phyloP scores from a whole-genome alignment of 2,329 filamentous ascomycete genomes.

The Ceratocystiopsis minuta region DNA sequence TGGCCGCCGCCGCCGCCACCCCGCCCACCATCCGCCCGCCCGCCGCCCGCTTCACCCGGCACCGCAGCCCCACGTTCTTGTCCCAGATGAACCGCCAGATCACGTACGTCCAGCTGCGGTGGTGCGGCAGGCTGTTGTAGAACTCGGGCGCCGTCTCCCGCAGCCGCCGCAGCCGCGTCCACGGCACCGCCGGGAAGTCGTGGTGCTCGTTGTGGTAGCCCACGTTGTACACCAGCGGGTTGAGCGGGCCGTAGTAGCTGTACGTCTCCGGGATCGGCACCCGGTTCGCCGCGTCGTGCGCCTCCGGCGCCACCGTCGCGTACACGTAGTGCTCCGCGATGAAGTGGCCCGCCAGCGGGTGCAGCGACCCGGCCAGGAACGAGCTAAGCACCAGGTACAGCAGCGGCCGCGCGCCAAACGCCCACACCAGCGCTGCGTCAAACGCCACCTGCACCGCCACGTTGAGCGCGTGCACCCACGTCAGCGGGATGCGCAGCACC shows the following conservation, averaged over 20 bases:
- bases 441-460: constrained; percentile 59
- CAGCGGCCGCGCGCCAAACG: constrained; percentile 45
- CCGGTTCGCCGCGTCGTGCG: constrained; percentile 37
- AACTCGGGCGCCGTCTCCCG: constrained; percentile 75
- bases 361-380: constrained; percentile 83
- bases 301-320: constrained; percentile 37
- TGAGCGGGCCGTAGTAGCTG: constrained; percentile 88
- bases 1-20: constrained; percentile 22
- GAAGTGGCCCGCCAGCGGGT: constrained; percentile 92
- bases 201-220: constrained; percentile 98
- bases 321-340: constrained; percentile 95
- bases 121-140: constrained; percentile 70
- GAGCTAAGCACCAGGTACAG: constrained; percentile 76
- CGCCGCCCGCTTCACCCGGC: constrained; percentile 79
- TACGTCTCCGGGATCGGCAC: constrained; percentile 79
- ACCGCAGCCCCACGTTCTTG: constrained; percentile 73
- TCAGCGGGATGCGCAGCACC: constrained; percentile 78
- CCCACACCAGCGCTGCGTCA: constrained; percentile 49
- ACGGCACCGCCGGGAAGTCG: constrained; percentile 92
- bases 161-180: constrained; percentile 67
- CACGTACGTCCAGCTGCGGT: constrained; percentile 80
- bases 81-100: constrained; percentile 95
- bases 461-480: constrained; percentile 69
- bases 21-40: constrained; percentile 46
- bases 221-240: constrained; percentile 90